Conservation (phyloP, 1,284 basidiomycete genomes). For the Leccinum griseonigrum region DNA sequence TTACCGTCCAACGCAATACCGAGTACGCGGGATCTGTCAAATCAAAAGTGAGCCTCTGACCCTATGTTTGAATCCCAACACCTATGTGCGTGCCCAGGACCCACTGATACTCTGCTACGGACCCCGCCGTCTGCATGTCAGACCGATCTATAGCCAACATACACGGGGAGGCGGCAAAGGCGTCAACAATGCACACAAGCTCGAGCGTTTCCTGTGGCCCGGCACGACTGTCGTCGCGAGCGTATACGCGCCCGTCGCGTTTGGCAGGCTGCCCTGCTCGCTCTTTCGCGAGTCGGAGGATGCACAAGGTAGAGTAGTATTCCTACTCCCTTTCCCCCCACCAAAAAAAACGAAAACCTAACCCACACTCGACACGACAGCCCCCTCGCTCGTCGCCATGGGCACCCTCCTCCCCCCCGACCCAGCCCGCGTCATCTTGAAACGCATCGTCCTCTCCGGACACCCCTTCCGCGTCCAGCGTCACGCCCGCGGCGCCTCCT, state of each 20-base stretch:
- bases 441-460: constrained; percentile 91
- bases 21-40: constrained; percentile 88
- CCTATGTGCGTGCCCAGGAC: constrained; percentile 51
- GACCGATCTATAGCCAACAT: constrained; percentile 92
- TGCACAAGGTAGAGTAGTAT: constrained; percentile 48
- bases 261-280: constrained; percentile 82
- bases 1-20: constrained; percentile 92
- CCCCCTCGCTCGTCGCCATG: constrained; percentile 85
- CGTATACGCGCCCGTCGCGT: constrained; percentile 77
- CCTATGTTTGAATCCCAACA: background rate
- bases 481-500: constrained; percentile 53
- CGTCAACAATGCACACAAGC: constrained; percentile 96
- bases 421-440: constrained; percentile 89
- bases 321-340: background rate
- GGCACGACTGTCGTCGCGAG: constrained; percentile 82
- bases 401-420: constrained; percentile 89
- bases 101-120: constrained; percentile 88
- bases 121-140: constrained; percentile 79
- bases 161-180: constrained; percentile 87
- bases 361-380: constrained; percentile 45
- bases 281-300: constrained; percentile 67
- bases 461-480: constrained; percentile 98
- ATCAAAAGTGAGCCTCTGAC: constrained; percentile 62
- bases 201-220: constrained; percentile 89
- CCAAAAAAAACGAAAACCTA: background rate